phyloP scores from a whole-genome alignment of 345 rosid species.

The Mallotus nudiflorus region DNA sequence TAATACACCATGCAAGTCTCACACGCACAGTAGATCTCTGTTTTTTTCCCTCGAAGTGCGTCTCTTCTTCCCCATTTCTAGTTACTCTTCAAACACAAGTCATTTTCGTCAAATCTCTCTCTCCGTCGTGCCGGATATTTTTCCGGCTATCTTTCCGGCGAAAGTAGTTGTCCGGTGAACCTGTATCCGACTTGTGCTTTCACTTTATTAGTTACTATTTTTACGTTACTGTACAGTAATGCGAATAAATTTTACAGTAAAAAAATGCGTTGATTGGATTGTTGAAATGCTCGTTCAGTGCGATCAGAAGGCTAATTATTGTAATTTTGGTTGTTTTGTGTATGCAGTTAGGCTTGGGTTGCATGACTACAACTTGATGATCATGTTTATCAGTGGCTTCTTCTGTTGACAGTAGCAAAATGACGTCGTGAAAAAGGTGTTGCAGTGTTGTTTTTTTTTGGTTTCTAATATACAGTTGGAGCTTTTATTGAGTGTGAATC shows the following conservation, averaged over 20 bases:
- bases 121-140: conserved; percentile 1
- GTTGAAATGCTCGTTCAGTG: neutral
- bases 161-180: neutral
- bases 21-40: neutral
- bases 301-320: conserved; percentile 5
- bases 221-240: neutral
- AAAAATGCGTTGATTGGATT: neutral
- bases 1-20: neutral
- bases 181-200: neutral
- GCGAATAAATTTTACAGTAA: neutral
- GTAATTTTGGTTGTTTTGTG: neutral
- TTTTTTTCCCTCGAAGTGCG: neutral
- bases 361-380: neutral
- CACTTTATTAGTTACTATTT: neutral
- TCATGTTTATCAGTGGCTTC: conserved; percentile 2
- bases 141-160: conserved; percentile 11
- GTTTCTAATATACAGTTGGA: too few relatives aligned
- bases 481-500: too few relatives aligned
- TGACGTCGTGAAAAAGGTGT: neutral
- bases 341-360: neutral
- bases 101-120: too few relatives aligned
- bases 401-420: neutral
- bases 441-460: too few relatives aligned
- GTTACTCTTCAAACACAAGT: neutral
- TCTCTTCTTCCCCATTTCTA: too few relatives aligned